Evolutionary conservation across 176 grass and related monocot species (phyloP).

Genomic region (Juncus effusus): DNA sequence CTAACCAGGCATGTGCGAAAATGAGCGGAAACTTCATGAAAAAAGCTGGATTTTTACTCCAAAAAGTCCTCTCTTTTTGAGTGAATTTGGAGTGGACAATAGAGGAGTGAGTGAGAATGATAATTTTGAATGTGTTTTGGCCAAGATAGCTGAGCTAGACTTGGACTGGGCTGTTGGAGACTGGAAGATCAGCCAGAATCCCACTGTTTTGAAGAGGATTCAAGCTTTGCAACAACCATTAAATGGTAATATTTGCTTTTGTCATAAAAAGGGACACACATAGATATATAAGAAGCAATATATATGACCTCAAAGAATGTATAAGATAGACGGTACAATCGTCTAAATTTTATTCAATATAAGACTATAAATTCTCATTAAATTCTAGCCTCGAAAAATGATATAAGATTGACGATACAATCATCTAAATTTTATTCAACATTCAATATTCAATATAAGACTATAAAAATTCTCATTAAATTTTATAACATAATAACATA

Average conservation of each 20-base stretch:
- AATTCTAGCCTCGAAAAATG: too few species aligned
- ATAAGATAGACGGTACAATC: too few species aligned
- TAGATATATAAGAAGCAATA: too few species aligned
- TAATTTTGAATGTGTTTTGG: constrained; percentile 62
- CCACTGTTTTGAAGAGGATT: constrained; percentile 38
- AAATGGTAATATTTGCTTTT: constrained; percentile 19
- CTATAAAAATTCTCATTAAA: background rate
- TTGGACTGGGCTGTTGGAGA: constrained; percentile 89
- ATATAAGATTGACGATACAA: too few species aligned
- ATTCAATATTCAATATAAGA: background rate
- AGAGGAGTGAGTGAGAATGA: constrained; percentile 59
- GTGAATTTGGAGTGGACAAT: constrained; percentile 90
- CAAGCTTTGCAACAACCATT: constrained; percentile 62
- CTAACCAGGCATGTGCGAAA: constrained; percentile 78
- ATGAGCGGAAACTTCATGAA: constrained; percentile 27
- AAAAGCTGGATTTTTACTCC: constrained; percentile 65
- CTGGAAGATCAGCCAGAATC: constrained; percentile 47
- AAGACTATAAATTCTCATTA: too few species aligned
- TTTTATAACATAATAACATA: background rate
- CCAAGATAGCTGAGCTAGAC: constrained; percentile 52
- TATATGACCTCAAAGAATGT: too few species aligned
- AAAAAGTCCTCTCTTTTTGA: constrained; percentile 61
- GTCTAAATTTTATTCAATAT: too few species aligned
- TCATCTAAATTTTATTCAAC: background rate
- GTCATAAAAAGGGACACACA: too few species aligned